A percentile compares a stretch with the other conserved stretches of the same genome.
phyloP scores from a whole-genome alignment of 345 rosid species.

The Rubroshorea leprosula region DNA sequence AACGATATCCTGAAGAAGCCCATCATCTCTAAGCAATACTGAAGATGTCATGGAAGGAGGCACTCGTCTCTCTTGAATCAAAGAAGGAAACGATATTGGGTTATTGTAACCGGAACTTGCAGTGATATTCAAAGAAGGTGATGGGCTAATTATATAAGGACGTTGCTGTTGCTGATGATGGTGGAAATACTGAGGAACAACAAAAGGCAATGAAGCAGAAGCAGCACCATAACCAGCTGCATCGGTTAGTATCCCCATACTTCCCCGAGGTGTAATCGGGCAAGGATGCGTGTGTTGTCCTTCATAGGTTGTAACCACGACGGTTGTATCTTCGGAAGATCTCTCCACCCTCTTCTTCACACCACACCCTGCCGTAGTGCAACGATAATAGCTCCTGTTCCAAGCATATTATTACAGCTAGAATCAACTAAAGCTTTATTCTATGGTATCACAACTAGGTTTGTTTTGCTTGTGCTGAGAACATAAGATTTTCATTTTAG shows the following conservation, averaged over 20 bases:
- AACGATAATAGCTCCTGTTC: conserved; percentile 95
- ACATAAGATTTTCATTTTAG: no score
- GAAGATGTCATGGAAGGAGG: conserved; percentile 26
- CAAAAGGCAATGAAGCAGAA: conserved; percentile 30
- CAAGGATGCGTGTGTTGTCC: conserved; percentile 80
- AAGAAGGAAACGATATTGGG: conserved; percentile 26
- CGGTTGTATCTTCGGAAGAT: conserved; percentile 69
- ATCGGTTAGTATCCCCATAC: conserved; percentile 36
- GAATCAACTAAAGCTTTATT: no score
- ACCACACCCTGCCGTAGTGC: conserved; percentile 88
- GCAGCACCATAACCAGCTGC: conserved; percentile 19
- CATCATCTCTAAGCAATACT: conserved; percentile 47
- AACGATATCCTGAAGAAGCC: conserved; percentile 90
- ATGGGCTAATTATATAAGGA: conserved; percentile 28
- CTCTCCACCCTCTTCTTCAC: conserved; percentile 99
- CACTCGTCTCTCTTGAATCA: conserved; percentile 28
- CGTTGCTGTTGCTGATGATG: no score
- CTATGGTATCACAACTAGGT: no score
- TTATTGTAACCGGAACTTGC: no score
- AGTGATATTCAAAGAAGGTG: conserved; percentile 29
- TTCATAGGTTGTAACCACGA: conserved; percentile 92
- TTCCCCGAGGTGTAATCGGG: conserved; percentile 72
- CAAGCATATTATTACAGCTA: conserved; percentile 2
- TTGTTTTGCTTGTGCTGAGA: no score
- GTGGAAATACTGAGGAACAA: conserved; percentile 32